Conservation (phyloP, 2,329 filamentous ascomycete genomes). For the Onygenales sp. region DNA sequence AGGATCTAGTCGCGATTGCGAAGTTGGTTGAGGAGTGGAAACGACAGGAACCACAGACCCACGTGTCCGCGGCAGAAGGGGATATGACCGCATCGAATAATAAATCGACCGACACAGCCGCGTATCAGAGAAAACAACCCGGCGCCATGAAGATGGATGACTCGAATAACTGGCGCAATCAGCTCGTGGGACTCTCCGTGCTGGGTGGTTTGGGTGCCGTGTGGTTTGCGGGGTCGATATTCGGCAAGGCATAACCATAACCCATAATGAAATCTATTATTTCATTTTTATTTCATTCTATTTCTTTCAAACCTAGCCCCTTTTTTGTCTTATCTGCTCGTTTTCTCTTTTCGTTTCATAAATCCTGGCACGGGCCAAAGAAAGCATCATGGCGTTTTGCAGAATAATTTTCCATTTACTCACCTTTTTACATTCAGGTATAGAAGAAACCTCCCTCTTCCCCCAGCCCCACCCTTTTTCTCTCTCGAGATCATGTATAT, state of each 20-base stretch:
- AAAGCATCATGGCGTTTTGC: neutral
- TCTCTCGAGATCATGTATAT: too few species aligned
- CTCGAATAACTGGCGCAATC: slow-evolving; percentile 15
- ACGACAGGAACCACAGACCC: slow-evolving; percentile 18
- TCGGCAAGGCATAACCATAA: neutral
- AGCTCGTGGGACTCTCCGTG: slow-evolving; percentile 17
- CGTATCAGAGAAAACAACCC: slow-evolving; percentile 2
- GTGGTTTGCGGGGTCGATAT: slow-evolving; percentile 16
- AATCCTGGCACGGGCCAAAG: neutral
- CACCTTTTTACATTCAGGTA: too few species aligned
- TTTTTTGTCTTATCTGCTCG: neutral
- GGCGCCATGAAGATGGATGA: slow-evolving; percentile 15
- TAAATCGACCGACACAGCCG: neutral
- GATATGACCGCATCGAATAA: slow-evolving; percentile 7
- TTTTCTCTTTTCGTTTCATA: neutral
- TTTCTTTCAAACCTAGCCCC: neutral
- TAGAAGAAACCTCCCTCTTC: too few species aligned
- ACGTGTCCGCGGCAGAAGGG: slow-evolving; percentile 11
- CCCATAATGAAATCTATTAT: neutral
- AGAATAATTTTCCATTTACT: too few species aligned
- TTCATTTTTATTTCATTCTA: neutral
- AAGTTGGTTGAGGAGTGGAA: slow-evolving; percentile 47
- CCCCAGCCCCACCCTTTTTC: too few species aligned
- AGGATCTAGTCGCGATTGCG: slow-evolving; percentile 68
- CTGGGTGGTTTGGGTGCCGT: slow-evolving; percentile 19